phyloP scores from a whole-genome alignment of 1,284 basidiomycete species.

The Moesziomyces sp. region DNA sequence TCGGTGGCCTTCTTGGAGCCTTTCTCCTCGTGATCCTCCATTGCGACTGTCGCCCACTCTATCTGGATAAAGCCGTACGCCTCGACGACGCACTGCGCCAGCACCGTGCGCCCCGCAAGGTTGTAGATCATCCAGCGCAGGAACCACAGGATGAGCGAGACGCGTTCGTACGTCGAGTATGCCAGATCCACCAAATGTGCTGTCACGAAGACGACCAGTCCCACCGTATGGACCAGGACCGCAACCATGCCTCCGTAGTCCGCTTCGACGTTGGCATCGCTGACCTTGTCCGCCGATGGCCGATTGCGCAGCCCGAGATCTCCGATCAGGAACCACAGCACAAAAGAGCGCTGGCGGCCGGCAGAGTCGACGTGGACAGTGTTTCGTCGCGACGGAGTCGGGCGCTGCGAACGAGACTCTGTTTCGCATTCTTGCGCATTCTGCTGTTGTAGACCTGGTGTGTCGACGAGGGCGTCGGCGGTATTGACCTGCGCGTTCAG shows the following conservation, averaged over 20 bases:
- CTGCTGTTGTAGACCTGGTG: background rate
- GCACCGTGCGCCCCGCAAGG: constrained; percentile 59
- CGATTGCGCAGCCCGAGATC: constrained; percentile 49
- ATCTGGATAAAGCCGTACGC: constrained; percentile 57
- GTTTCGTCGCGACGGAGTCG: constrained; percentile 3
- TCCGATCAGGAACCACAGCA: constrained; percentile 58
- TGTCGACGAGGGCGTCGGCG: background rate
- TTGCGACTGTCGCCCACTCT: constrained; percentile 63
- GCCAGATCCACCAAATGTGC: constrained; percentile 61
- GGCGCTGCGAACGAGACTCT: background rate
- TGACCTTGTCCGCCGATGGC: background rate
- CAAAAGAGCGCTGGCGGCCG: constrained; percentile 43
- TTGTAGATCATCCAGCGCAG: constrained; percentile 61
- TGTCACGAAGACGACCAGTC: constrained; percentile 58
- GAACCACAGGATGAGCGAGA: constrained; percentile 57
- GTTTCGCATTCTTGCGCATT: background rate
- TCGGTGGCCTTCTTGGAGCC: constrained; percentile 22
- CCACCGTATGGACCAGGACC: constrained; percentile 29
- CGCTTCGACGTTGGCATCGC: background rate
- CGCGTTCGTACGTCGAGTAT: constrained; percentile 39
- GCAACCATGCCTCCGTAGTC: constrained; percentile 37
- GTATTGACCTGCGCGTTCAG: background rate
- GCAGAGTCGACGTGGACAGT: constrained; percentile 32
- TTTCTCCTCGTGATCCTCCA: constrained; percentile 64
- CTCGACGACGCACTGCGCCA: constrained; percentile 57